These are phyloP conservation scores for Sporothrix luriei DNA, from an alignment of 2,329 filamentous ascomycete genomes.

Conservation along the genomic window DNA sequence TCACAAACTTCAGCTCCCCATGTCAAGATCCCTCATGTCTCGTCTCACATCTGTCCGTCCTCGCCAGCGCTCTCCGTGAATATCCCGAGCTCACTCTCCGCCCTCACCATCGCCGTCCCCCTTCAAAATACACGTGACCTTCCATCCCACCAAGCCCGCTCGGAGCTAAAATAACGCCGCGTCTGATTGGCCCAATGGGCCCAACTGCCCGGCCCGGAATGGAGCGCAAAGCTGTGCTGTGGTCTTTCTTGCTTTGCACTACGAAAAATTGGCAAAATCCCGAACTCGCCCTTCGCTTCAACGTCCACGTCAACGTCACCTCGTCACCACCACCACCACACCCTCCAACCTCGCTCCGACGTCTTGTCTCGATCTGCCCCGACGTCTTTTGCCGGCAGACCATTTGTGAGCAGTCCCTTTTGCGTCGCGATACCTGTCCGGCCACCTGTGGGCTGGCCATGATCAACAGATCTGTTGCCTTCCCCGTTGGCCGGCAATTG, in stretches of 20 bases:
- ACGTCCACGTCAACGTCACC: slow-evolving; percentile 1
- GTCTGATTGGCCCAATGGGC: slow-evolving; percentile 31
- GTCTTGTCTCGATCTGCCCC: not conserved
- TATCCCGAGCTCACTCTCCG: slow-evolving; percentile 17
- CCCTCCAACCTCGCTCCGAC: not conserved
- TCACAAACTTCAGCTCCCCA: not conserved
- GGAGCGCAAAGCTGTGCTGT: slow-evolving; percentile 34
- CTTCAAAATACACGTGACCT: slow-evolving; percentile 32
- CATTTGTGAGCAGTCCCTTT: slow-evolving; percentile 3
- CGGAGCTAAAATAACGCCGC: slow-evolving; percentile 35
- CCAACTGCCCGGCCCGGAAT: slow-evolving; percentile 21
- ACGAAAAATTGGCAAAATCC: slow-evolving; percentile 13
- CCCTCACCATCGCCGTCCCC: not conserved
- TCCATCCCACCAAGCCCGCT: slow-evolving; percentile 18
- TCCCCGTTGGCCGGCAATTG: not conserved
- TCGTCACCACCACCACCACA: slow-evolving; percentile 1
- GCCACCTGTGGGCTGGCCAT: not conserved
- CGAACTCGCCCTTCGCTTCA: not conserved
- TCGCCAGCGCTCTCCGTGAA: not conserved
- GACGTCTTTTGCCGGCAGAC: slow-evolving; percentile 9
- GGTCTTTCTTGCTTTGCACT: slow-evolving; percentile 23
- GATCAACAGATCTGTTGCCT: too few relatives aligned
- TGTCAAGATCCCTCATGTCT: too few relatives aligned
- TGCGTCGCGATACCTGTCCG: not conserved
- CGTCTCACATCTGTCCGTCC: too few relatives aligned